Evolutionary conservation across 176 grass and related monocot species (phyloP).

Genomic region (Rhynchospora pubera): DNA sequence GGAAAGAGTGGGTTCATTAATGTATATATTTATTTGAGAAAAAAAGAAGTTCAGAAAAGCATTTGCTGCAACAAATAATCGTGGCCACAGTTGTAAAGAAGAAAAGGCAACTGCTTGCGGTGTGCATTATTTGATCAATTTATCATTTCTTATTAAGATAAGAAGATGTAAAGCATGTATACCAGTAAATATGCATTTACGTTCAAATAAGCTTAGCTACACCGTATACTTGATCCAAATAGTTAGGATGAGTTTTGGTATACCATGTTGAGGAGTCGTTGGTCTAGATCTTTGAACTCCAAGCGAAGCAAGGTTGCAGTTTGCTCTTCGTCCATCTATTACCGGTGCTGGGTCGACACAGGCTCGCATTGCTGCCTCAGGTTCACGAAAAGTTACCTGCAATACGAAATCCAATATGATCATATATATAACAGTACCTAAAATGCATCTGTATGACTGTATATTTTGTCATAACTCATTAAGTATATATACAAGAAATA

Average conservation of each 20-base stretch:
- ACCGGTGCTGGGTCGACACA: slow-evolving; percentile 93
- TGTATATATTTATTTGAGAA: background rate
- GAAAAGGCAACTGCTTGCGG: background rate
- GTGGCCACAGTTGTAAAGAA: background rate
- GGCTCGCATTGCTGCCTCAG: slow-evolving; percentile 75
- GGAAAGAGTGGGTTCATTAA: too few species aligned
- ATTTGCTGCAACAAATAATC: background rate
- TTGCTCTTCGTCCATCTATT: slow-evolving; percentile 90
- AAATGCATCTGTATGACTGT: background rate
- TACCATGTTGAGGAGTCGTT: slow-evolving; percentile 73
- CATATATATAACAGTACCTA: background rate
- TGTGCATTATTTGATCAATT: background rate
- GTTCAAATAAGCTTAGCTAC: background rate
- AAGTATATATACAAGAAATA: background rate
- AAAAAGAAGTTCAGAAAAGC: background rate
- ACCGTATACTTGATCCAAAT: too few species aligned
- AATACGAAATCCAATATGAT: slow-evolving; percentile 6
- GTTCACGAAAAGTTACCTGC: slow-evolving; percentile 90
- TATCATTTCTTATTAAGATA: background rate
- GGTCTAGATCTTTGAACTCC: slow-evolving; percentile 88
- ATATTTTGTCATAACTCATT: background rate
- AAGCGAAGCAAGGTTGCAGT: slow-evolving; percentile 94
- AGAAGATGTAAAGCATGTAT: background rate
- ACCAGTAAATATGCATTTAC: background rate
- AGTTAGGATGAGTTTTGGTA: slow-evolving; percentile 8